Base-by-base conservation (phyloP, 2,329 filamentous ascomycete genomes). In the Aspergillus ochraceus region DNA sequence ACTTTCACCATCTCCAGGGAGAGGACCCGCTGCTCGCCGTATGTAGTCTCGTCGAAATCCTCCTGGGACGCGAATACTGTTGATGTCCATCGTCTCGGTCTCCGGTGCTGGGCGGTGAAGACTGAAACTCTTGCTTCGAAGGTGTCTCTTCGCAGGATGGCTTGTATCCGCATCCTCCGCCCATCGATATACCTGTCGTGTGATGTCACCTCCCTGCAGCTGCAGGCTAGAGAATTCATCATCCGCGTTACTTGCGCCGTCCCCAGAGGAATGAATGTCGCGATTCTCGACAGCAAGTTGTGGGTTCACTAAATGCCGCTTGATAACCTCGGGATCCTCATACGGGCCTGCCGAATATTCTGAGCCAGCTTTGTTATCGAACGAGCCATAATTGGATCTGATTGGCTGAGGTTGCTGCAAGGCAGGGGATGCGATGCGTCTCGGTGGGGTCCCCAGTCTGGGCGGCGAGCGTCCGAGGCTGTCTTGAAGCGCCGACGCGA, bases 111-210 rank as follows among this genome's bases (percentile, higher is more conserved):
- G 90, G 32, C 92, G 85, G 39, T 89, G 83, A 50, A 91, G 79
- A 68, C 89, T 88, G 74, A 97, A 97, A 76, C 93, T 98, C 79
- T 93, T 89, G 78, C 93, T 97, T 68, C 94, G 87, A 68, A 89
- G 86, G 70, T 87, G 81, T 68, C 86, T 86, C 19, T 83, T 80
- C 30, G 79, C 76, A 17, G 79, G 77, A 52, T 81, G 79, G 66
- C 88, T 86, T 51, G 86, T 82, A 71, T 96, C 88, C 54, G 90
- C 90, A 73, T 96, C 91, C 75, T 98, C 92, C 6, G 92, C 92
- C 91, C 96, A 99, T 68, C 91, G 89, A 81, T 99, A 99, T 68
- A 99, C 96, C 57, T 94, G 91, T 61, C 95, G 84, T 24, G 94
- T 97, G 59, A 97, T 90, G 74, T 99, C 95, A 64, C 95, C 95